A percentile compares a stretch with the other conserved stretches of the same genome.
Conservation (phyloP, 2,329 filamentous ascomycete genomes). For the Phaeosphaeriaceae sp. region DNA sequence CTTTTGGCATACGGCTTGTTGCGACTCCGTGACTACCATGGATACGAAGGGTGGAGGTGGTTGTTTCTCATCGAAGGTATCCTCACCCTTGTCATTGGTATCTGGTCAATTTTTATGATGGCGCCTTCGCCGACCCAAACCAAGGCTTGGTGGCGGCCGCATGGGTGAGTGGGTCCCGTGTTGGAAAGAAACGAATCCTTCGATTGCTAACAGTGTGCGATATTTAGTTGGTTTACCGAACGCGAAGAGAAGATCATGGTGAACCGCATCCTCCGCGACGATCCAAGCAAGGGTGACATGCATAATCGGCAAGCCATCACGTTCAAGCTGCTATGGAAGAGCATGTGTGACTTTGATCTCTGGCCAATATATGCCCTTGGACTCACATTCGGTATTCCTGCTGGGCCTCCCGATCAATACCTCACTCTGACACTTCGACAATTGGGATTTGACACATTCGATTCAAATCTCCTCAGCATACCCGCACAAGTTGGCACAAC, state of each 20-base stretch:
- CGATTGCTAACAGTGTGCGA: not conserved
- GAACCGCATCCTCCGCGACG: conserved; percentile 66
- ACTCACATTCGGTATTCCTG: conserved; percentile 27
- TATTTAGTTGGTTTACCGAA: conserved; percentile 67
- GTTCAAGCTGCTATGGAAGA: conserved; percentile 23
- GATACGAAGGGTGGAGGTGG: conserved; percentile 50
- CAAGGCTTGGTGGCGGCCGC: conserved; percentile 13
- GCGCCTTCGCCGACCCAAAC: conserved; percentile 65
- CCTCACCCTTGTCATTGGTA: conserved; percentile 27
- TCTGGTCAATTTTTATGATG: conserved; percentile 36
- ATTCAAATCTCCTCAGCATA: conserved; percentile 69
- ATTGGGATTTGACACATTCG: conserved; percentile 37
- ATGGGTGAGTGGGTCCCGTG: not conserved
- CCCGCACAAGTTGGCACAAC: conserved; percentile 42
- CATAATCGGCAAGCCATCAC: conserved; percentile 35
- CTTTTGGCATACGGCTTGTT: conserved; percentile 48
- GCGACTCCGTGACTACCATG: conserved; percentile 50
- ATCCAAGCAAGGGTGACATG: conserved; percentile 54
- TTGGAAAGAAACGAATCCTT: too few relatives aligned
- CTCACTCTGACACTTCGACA: conserved; percentile 26
- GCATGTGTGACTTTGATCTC: conserved; percentile 29
- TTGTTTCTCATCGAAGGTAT: conserved; percentile 57
- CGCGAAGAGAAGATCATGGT: conserved; percentile 71
- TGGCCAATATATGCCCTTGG: conserved; percentile 33
- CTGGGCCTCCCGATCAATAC: conserved; percentile 23